phyloP scores from a whole-genome alignment of 1,139 yeast species.

The Sugiyamaella pinicola region DNA sequence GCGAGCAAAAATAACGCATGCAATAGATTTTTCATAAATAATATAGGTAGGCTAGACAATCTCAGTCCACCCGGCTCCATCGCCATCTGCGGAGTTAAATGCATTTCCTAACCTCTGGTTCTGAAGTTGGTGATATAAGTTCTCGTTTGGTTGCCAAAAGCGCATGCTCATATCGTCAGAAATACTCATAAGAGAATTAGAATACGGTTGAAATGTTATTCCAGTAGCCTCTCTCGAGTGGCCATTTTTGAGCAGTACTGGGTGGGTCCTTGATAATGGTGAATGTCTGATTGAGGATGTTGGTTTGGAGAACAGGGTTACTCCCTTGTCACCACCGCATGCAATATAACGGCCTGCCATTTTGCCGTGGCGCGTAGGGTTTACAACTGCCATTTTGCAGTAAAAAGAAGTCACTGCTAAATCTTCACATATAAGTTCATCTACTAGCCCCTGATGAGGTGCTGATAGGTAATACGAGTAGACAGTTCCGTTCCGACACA shows the following conservation, averaged over 20 bases:
- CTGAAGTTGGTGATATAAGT: slow-evolving; percentile 9
- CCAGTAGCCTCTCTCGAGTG: slow-evolving; percentile 26
- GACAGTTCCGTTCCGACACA: slow-evolving; percentile 30
- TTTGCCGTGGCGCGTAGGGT: slow-evolving; percentile 7
- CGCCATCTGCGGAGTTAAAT: slow-evolving; percentile 8
- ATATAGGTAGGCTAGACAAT: slow-evolving; percentile 2
- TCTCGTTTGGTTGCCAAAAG: slow-evolving; percentile 21
- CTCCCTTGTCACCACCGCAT: slow-evolving; percentile 27
- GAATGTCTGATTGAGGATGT: background rate
- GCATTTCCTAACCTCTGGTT: slow-evolving; percentile 3
- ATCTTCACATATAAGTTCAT: slow-evolving; percentile 23
- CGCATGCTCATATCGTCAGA: slow-evolving; percentile 26
- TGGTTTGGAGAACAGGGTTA: slow-evolving; percentile 28
- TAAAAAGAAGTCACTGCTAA: slow-evolving; percentile 27
- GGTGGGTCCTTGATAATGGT: slow-evolving; percentile 2
- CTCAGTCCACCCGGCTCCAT: slow-evolving; percentile 14
- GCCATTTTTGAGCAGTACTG: slow-evolving; percentile 22
- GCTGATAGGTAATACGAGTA: slow-evolving; percentile 24
- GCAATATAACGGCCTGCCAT: slow-evolving; percentile 28
- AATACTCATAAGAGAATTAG: slow-evolving; percentile 27
- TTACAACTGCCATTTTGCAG: slow-evolving; percentile 23
- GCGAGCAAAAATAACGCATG: background rate
- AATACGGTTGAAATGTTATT: slow-evolving; percentile 25
- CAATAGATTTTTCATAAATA: background rate
- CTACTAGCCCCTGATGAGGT: slow-evolving; percentile 22